Conservation (phyloP, 768 basidiomycete species). For the Pulveroboletus ravenelii region DNA sequence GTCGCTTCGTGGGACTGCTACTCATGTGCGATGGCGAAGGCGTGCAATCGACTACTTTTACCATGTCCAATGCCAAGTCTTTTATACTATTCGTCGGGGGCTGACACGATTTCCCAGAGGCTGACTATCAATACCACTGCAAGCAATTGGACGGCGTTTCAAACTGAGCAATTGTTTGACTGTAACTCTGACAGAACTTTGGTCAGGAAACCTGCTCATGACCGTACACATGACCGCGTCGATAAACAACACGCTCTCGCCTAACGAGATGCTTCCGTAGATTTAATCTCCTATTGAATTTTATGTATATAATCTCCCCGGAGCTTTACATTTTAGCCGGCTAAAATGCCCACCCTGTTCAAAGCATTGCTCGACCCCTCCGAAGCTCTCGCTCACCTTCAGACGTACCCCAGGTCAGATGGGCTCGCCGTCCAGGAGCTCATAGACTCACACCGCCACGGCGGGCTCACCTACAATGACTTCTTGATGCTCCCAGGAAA, state of each 20-base stretch:
- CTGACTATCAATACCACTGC: too few species aligned
- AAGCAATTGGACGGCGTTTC: too few species aligned
- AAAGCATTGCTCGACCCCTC: constrained; percentile 57
- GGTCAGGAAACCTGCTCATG: too few species aligned
- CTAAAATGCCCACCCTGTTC: constrained; percentile 33
- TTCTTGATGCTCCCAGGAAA: constrained; percentile 92
- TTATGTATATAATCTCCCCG: background rate
- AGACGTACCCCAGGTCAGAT: constrained; percentile 65
- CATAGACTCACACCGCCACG: constrained; percentile 81
- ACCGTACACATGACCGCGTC: too few species aligned
- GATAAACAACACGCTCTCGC: too few species aligned
- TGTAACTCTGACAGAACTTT: too few species aligned
- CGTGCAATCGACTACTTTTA: background rate
- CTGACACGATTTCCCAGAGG: constrained; percentile 10
- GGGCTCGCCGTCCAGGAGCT: constrained; percentile 82
- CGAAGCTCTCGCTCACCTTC: constrained; percentile 71
- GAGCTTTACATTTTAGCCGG: constrained; percentile 11
- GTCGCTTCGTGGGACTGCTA: constrained; percentile 6
- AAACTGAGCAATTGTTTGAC: too few species aligned
- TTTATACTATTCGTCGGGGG: constrained; percentile 13
- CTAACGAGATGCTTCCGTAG: too few species aligned
- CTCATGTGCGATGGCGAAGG: constrained; percentile 1
- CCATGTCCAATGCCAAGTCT: background rate
- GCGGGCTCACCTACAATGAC: constrained; percentile 97
- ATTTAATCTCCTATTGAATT: constrained; percentile 16